A percentile compares a stretch with the other conserved stretches of the same genome.
Conservation (phyloP, 2,329 filamentous ascomycete genomes). For the Botrytis porri region DNA sequence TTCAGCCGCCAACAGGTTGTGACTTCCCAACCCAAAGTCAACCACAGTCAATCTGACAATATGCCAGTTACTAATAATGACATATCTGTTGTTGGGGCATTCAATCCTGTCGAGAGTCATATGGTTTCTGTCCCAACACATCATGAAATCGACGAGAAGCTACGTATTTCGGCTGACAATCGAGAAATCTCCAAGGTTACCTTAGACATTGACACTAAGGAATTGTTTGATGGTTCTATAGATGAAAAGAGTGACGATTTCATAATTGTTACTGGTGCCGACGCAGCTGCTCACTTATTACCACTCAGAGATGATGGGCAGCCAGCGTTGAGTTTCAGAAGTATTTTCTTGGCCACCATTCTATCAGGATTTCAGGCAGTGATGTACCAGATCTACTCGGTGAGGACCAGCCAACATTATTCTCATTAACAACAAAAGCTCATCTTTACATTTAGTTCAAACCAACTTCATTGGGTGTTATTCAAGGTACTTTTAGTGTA, state of each 20-base stretch:
- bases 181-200: constrained; percentile 21
- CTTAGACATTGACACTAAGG: constrained; percentile 31
- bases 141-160: constrained; percentile 38
- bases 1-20: background rate
- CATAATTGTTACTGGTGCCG: constrained; percentile 52
- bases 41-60: constrained; percentile 1
- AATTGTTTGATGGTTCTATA: constrained; percentile 33
- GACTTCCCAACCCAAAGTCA: background rate
- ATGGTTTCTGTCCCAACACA: constrained; percentile 36
- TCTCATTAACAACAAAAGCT: background rate
- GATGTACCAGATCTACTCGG: constrained; percentile 54
- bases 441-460: constrained; percentile 45
- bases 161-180: constrained; percentile 17
- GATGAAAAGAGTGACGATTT: constrained; percentile 40
- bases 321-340: constrained; percentile 51
- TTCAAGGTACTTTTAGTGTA: constrained; percentile 55
- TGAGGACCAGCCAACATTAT: constrained; percentile 34
- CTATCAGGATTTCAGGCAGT: constrained; percentile 53
- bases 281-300: constrained; percentile 49
- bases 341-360: constrained; percentile 48
- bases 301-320: constrained; percentile 54
- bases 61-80: constrained; percentile 28
- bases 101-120: constrained; percentile 38
- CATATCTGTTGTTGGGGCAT: constrained; percentile 32
- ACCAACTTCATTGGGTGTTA: constrained; percentile 45